A percentile compares a stretch with the other conserved stretches of the same genome.
phyloP scores from a whole-genome alignment of 2,329 filamentous ascomycete genomes.

The Stylonectria norvegica region DNA sequence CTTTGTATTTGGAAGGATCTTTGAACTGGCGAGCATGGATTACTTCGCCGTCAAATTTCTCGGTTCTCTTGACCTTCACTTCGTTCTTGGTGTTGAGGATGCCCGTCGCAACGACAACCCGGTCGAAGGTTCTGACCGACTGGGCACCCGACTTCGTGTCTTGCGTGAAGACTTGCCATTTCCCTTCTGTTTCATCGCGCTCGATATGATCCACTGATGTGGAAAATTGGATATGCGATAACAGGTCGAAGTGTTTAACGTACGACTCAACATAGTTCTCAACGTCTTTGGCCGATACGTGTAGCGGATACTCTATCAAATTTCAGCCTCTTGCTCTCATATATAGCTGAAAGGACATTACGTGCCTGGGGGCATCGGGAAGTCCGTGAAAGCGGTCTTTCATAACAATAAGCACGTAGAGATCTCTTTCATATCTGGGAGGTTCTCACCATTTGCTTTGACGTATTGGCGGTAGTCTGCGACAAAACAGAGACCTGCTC shows the following conservation, averaged over 20 bases:
- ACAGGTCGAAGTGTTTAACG: slow-evolving; percentile 29
- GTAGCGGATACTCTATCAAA: slow-evolving; percentile 19
- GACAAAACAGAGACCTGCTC: slow-evolving; percentile 36
- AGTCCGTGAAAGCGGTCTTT: slow-evolving; percentile 33
- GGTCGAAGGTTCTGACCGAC: slow-evolving; percentile 30
- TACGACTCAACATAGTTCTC: slow-evolving; percentile 33
- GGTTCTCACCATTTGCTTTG: slow-evolving; percentile 27
- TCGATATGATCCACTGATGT: slow-evolving; percentile 24
- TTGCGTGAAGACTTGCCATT: slow-evolving; percentile 30
- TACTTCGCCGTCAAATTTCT: slow-evolving; percentile 37
- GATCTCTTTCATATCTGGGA: not conserved
- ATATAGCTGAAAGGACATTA: not conserved
- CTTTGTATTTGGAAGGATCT: slow-evolving; percentile 31
- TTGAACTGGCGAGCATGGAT: slow-evolving; percentile 41
- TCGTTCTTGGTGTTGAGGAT: slow-evolving; percentile 32
- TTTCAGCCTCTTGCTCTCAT: slow-evolving; percentile 3
- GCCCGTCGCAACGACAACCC: slow-evolving; percentile 35
- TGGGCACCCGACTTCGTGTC: slow-evolving; percentile 19
- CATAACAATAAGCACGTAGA: slow-evolving; percentile 4
- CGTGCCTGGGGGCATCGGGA: slow-evolving; percentile 31
- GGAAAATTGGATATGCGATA: slow-evolving; percentile 26
- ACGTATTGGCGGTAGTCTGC: slow-evolving; percentile 29
- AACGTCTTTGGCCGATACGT: slow-evolving; percentile 27
- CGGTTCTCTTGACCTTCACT: slow-evolving; percentile 35
- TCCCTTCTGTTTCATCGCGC: slow-evolving; percentile 22